These are phyloP conservation scores for Neofusicoccum sp. DNA, from an alignment of 2,329 filamentous ascomycete species.

Conservation along the genomic window DNA sequence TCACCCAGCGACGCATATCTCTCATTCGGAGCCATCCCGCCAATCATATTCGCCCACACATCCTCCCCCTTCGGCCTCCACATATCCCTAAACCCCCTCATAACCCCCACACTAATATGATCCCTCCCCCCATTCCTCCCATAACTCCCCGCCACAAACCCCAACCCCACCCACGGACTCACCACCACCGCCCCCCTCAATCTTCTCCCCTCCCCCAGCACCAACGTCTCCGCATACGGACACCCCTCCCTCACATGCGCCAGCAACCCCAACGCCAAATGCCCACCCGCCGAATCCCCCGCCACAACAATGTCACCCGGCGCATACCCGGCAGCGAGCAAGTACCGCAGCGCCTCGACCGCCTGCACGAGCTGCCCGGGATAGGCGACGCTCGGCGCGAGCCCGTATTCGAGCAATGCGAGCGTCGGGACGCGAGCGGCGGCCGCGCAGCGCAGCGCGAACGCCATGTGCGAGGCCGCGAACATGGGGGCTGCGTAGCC, in stretches of 20 bases:
- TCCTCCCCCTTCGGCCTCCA: background rate
- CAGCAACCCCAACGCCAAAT: background rate
- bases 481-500: too few relatives aligned
- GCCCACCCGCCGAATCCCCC: background rate
- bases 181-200: background rate
- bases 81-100: background rate
- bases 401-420: too few relatives aligned
- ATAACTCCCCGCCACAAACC: background rate
- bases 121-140: background rate
- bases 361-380: too few relatives aligned
- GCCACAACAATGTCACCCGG: background rate
- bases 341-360: background rate
- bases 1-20: background rate
- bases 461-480: too few relatives aligned
- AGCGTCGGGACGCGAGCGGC: too few relatives aligned
- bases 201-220: background rate
- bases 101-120: background rate
- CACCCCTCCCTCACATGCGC: background rate
- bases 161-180: background rate
- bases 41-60: background rate
- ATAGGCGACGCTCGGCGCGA: too few relatives aligned
- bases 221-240: background rate
- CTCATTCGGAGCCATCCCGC: background rate
- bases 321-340: background rate
- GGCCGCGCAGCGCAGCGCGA: too few relatives aligned